Base-by-base conservation (phyloP, 2,329 filamentous ascomycete genomes). In the Microcyclosporella mali region DNA sequence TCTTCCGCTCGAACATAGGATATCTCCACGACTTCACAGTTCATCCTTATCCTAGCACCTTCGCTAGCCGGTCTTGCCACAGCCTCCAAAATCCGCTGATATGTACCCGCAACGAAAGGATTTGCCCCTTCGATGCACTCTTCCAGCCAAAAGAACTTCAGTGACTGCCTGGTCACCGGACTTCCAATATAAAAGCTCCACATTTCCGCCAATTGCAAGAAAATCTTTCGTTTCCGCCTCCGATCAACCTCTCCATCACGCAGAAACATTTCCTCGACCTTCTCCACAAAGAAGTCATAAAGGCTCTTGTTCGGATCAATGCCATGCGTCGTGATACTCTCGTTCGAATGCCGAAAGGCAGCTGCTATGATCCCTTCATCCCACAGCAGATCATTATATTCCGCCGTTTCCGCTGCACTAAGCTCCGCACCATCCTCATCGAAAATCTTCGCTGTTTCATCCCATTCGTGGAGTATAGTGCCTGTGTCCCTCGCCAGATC, bases 71-170 rank as follows among this genome's bases (percentile, higher is more conserved):
- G 75, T 40, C 71, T 70, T 0, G 80, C 72, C 30, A 87, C 72
- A 31, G 69, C 69, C 11, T 76, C 64, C n/a, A 83, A 58, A n/a
- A 82, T 76, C 43, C 71, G 71, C 19, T 70, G 66, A 57, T 82
- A 82, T 2, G 77, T 82, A 1, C 71, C 77, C 3, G 76, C 75
- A 25, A 82, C 75, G 47, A 82, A 81, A 25, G 78, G 70, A 53
- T 81, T 82, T 57, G 77, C 78, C 34, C 83, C 84, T 58, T 87
- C 83, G 40, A 88, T 81, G 51, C 82, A 85, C 62, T 88, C 82
- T 58, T 88, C 84, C 4, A 88, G 60, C 82, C 83, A 87, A 60
- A 87, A 85, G 66, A 79, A 88, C 66, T 81, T 85, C 25, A 88
- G 67, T 53, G 82, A 86, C 60, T 88, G 84, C 18, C 59, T 73